A percentile compares a stretch with the other conserved stretches of the same genome.
Conservation (phyloP, 2,329 filamentous ascomycete species). For the Phialophora verrucosa region DNA sequence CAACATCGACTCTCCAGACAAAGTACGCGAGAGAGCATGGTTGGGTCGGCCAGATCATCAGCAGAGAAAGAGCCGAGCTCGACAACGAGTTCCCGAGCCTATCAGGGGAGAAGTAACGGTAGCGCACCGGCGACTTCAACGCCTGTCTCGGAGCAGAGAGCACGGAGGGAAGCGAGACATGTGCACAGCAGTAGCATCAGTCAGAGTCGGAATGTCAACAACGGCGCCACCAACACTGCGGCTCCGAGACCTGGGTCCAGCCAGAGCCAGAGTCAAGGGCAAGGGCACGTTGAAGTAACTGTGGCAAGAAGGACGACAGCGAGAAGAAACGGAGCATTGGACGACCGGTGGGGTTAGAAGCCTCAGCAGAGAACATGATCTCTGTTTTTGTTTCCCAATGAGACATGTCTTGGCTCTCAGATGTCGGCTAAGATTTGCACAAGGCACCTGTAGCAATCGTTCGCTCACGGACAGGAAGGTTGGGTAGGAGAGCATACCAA, state of each 20-base stretch:
- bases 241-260: slow-evolving; percentile 12
- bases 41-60: slow-evolving; percentile 22
- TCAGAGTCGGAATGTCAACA: slow-evolving; percentile 17
- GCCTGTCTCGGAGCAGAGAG: slow-evolving; percentile 33
- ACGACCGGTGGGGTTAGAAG: slow-evolving; percentile 34
- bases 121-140: slow-evolving; percentile 30
- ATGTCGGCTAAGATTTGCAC: not conserved
- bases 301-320: slow-evolving; percentile 32
- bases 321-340: slow-evolving; percentile 22
- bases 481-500: not conserved
- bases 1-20: slow-evolving; percentile 38
- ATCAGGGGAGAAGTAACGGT: slow-evolving; percentile 29
- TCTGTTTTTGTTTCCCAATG: not conserved
- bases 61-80: slow-evolving; percentile 21
- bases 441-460: not conserved
- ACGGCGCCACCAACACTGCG: slow-evolving; percentile 8
- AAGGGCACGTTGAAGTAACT: slow-evolving; percentile 32
- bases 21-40: slow-evolving; percentile 39
- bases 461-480: not conserved
- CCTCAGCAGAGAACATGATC: not conserved
- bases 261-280: slow-evolving; percentile 22
- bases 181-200: slow-evolving; percentile 26
- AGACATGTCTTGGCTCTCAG: not conserved
- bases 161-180: slow-evolving; percentile 29
- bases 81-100: slow-evolving; percentile 6